A percentile compares a stretch with the other conserved stretches of the same genome.
Conservation (phyloP, 805 yeast genomes). For the Ogataea nakhonphanomensis region DNA sequence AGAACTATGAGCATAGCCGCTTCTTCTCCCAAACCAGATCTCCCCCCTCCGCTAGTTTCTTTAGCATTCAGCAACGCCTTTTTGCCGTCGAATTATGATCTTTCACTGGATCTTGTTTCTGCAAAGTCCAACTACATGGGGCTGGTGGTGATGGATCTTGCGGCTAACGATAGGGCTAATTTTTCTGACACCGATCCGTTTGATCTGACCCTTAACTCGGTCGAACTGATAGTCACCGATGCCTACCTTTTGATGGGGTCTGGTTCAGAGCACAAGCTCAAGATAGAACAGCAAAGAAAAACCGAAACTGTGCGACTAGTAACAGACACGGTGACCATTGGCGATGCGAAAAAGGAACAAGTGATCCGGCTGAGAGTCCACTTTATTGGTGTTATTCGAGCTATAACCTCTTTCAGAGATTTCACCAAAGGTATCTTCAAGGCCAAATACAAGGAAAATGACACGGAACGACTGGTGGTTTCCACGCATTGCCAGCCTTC, state of each 20-base stretch:
- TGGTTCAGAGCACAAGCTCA: slow-evolving; percentile 14
- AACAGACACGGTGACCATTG: slow-evolving; percentile 26
- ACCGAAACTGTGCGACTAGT: slow-evolving; percentile 35
- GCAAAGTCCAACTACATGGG: slow-evolving; percentile 47
- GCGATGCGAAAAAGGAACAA: slow-evolving; percentile 6
- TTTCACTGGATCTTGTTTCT: slow-evolving; percentile 36
- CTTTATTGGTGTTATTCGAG: slow-evolving; percentile 51
- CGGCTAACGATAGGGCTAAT: slow-evolving; percentile 22
- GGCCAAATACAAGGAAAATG: slow-evolving; percentile 58
- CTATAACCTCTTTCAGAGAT: slow-evolving; percentile 51
- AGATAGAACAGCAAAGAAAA: slow-evolving; percentile 36
- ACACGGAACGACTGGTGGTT: slow-evolving; percentile 50
- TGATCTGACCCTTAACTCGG: slow-evolving; percentile 38
- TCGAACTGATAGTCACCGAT: slow-evolving; percentile 38
- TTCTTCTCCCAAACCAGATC: slow-evolving; percentile 3
- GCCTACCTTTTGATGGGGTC: slow-evolving; percentile 26
- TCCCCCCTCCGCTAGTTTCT: slow-evolving; percentile 18
- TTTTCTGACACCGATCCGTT: slow-evolving; percentile 11
- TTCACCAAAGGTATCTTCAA: slow-evolving; percentile 64
- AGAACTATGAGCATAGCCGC: neutral
- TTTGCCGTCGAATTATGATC: slow-evolving; percentile 38
- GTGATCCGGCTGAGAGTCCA: slow-evolving; percentile 27
- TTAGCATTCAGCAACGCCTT: slow-evolving; percentile 34
- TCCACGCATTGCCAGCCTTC: slow-evolving; percentile 75
- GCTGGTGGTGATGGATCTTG: slow-evolving; percentile 32